Conservation (phyloP, 768 basidiomycete genomes). For the Trametes cubensis region DNA sequence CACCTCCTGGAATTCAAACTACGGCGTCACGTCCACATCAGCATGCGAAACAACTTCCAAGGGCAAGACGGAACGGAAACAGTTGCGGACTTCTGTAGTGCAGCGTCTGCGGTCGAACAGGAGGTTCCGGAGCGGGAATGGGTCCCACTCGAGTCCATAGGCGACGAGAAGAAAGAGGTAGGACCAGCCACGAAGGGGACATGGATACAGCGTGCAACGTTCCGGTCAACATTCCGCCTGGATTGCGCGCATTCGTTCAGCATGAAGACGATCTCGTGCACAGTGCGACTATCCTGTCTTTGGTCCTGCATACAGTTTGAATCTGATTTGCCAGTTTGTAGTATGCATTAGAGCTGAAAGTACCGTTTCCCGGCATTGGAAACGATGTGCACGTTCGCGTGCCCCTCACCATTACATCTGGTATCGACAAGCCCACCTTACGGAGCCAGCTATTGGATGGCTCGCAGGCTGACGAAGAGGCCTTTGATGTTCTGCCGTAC, state of each 20-base stretch:
- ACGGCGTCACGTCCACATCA: conserved; percentile 6
- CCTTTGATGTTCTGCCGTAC: too few species aligned
- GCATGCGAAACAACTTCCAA: not conserved
- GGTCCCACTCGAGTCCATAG: not conserved
- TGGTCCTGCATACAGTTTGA: too few species aligned
- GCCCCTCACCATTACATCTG: conserved; percentile 13
- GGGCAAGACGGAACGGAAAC: not conserved
- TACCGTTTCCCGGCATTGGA: conserved; percentile 21
- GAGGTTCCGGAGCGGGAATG: not conserved
- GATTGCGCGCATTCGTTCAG: conserved; percentile 20
- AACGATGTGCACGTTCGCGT: conserved; percentile 13
- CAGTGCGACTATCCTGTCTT: not conserved
- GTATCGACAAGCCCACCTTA: not conserved
- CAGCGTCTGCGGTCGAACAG: too few species aligned
- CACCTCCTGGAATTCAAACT: conserved; percentile 19
- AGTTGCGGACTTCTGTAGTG: too few species aligned
- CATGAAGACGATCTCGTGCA: conserved; percentile 2
- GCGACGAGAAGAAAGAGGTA: too few species aligned
- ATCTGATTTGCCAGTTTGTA: not conserved
- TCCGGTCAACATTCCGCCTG: conserved; percentile 16
- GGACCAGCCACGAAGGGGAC: conserved; percentile 1
- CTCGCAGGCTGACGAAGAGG: too few species aligned
- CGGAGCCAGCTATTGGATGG: too few species aligned
- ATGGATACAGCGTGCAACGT: conserved; percentile 22
- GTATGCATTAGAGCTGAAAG: conserved; percentile 15